Percentiles rank a stretch among this genome's conserved stretches.
These are phyloP conservation scores for Gnomoniopsis smithogilvyi DNA, from an alignment of 2,329 filamentous ascomycete genomes.

Conservation along the genomic window DNA sequence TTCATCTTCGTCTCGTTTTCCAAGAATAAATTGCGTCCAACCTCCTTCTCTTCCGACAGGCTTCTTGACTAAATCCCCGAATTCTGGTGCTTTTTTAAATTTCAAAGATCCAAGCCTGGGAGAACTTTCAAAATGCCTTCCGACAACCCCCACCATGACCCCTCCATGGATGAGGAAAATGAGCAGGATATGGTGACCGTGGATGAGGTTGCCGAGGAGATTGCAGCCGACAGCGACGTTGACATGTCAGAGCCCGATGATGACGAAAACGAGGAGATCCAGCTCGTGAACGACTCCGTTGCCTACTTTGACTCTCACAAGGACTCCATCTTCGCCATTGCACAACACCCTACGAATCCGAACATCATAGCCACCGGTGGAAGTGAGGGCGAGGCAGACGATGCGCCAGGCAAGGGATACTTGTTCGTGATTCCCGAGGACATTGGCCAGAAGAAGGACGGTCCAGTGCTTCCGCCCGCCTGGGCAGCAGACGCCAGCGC, in stretches of 20 bases:
- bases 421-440: conserved; percentile 37
- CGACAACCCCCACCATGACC: conserved; percentile 34
- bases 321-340: conserved; percentile 92
- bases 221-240: conserved; percentile 47
- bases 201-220: conserved; percentile 76
- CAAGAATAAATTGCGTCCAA: not conserved
- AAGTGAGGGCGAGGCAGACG: conserved; percentile 55
- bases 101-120: not conserved
- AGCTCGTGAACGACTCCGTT: conserved; percentile 85
- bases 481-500: conserved; percentile 66
- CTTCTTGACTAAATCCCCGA: too few relatives aligned
- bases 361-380: conserved; percentile 85
- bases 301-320: conserved; percentile 90
- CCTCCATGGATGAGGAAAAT: conserved; percentile 52
- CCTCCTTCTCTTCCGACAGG: not conserved
- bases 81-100: not conserved
- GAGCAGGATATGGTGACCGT: conserved; percentile 72
- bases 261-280: conserved; percentile 62
- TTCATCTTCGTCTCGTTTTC: not conserved
- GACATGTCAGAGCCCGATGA: conserved; percentile 26
- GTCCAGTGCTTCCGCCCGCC: conserved; percentile 72
- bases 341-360: conserved; percentile 79
- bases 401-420: conserved; percentile 74
- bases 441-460: conserved; percentile 53
- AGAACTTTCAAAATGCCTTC: conserved; percentile 19